Percentiles rank a stretch among this genome's conserved stretches.
Evolutionary conservation across 2,329 filamentous ascomycete species (phyloP).

Genomic region (Neocucurbitaria cava): DNA sequence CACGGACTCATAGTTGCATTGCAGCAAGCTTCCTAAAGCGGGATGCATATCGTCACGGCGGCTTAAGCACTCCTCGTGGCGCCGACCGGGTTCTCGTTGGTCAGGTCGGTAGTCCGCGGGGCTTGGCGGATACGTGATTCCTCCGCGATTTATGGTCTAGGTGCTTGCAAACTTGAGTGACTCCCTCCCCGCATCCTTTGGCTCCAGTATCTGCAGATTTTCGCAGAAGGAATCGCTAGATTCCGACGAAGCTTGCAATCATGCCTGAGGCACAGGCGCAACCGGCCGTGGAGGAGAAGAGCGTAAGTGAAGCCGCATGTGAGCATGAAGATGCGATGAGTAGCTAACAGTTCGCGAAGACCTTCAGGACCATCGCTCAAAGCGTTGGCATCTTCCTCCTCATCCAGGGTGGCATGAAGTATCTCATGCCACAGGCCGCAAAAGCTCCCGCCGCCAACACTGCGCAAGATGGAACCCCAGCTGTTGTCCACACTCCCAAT

Average conservation of each 20-base stretch:
- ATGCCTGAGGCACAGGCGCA: constrained; percentile 41
- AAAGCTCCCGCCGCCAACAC: constrained; percentile 21
- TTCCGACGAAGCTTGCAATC: constrained; percentile 17
- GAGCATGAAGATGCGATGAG: neutral
- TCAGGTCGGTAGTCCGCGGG: constrained; percentile 12
- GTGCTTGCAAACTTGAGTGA: constrained; percentile 16
- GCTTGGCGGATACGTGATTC: constrained; percentile 14
- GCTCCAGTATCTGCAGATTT: constrained; percentile 8
- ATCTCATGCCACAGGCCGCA: constrained; percentile 56
- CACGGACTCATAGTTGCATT: constrained; percentile 13
- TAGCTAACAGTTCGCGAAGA: constrained; percentile 31
- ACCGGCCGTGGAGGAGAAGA: constrained; percentile 27
- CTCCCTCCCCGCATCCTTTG: neutral
- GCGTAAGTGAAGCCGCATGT: constrained; percentile 24
- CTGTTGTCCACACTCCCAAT: constrained; percentile 20
- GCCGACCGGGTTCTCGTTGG: constrained; percentile 14
- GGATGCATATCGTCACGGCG: constrained; percentile 20
- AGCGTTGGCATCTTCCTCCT: constrained; percentile 66
- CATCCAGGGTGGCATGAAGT: constrained; percentile 63
- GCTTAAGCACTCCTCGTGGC: constrained; percentile 7
- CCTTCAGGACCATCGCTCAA: constrained; percentile 56
- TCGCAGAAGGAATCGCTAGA: constrained; percentile 11
- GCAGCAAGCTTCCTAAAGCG: constrained; percentile 5
- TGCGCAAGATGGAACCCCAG: constrained; percentile 25
- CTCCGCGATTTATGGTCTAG: constrained; percentile 1